Evolutionary conservation across 768 basidiomycete genomes (phyloP).

Genomic region (Scleroderma citrinum): DNA sequence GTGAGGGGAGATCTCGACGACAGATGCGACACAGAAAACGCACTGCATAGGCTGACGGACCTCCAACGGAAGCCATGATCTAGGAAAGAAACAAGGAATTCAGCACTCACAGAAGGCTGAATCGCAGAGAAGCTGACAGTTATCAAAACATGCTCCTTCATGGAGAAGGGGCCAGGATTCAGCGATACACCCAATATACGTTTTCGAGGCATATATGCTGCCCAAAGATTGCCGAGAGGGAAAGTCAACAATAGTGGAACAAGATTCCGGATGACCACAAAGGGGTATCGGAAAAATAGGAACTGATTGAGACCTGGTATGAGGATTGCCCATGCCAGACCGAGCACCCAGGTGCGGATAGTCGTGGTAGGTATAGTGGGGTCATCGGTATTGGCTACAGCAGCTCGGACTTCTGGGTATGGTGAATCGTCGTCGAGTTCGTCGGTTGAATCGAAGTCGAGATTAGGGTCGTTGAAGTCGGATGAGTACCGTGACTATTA

Average conservation of each 20-base stretch:
- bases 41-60: constrained; percentile 56
- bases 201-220: constrained; percentile 46
- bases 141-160: constrained; percentile 72
- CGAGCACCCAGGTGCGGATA: constrained; percentile 66
- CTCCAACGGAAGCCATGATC: constrained; percentile 55
- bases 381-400: constrained; percentile 69
- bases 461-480: constrained; percentile 21
- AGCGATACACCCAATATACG: constrained; percentile 54
- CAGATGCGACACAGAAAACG: constrained; percentile 12
- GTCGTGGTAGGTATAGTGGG: constrained; percentile 55
- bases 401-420: constrained; percentile 67
- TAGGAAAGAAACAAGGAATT: constrained; percentile 24
- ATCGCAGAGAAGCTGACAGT: constrained; percentile 34
- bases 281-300: constrained; percentile 73
- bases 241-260: constrained; percentile 69
- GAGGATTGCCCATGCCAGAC: constrained; percentile 62
- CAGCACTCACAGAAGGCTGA: constrained; percentile 25
- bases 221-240: constrained; percentile 59
- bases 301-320: constrained; percentile 67
- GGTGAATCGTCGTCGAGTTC: constrained; percentile 56
- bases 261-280: constrained; percentile 54
- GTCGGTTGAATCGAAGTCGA: constrained; percentile 8
- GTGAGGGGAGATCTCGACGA: background rate
- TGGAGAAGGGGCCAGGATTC: constrained; percentile 72
- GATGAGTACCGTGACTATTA: constrained; percentile 5